These are phyloP conservation scores for Termitomyces titanicus DNA, from an alignment of 768 basidiomycete genomes.

Conservation along the genomic window DNA sequence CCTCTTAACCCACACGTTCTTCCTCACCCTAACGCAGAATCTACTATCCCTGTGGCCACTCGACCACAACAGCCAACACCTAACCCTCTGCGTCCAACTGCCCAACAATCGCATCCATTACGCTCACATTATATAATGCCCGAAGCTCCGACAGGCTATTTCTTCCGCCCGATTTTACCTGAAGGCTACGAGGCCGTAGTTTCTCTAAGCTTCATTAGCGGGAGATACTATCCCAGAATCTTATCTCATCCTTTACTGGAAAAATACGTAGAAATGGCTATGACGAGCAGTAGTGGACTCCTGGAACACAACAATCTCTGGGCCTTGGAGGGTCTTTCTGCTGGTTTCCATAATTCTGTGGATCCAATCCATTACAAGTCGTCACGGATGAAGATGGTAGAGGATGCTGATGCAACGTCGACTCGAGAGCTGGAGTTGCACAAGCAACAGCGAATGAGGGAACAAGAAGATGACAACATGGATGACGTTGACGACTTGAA, in stretches of 20 bases:
- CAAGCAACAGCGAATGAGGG: slow-evolving; percentile 28
- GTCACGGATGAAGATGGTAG: slow-evolving; percentile 52
- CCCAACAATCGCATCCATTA: slow-evolving; percentile 20
- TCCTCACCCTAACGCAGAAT: slow-evolving; percentile 23
- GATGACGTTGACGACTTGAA: slow-evolving; percentile 15
- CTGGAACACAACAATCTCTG: slow-evolving; percentile 51
- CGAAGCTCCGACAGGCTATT: slow-evolving; percentile 60
- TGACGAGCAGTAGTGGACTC: slow-evolving; percentile 31
- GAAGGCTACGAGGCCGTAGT: slow-evolving; percentile 62
- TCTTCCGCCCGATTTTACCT: slow-evolving; percentile 63
- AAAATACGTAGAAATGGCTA: slow-evolving; percentile 34
- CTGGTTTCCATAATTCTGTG: slow-evolving; percentile 66
- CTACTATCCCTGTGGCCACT: slow-evolving; percentile 3
- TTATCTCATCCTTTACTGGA: slow-evolving; percentile 61
- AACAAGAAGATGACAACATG: slow-evolving; percentile 18
- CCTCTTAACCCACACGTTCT: slow-evolving; percentile 27
- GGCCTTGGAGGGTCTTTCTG: slow-evolving; percentile 67
- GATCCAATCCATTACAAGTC: slow-evolving; percentile 61
- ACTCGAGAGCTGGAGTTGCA: slow-evolving; percentile 37
- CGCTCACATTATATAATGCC: slow-evolving; percentile 44
- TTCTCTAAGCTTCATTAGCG: slow-evolving; percentile 68
- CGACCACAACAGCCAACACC: slow-evolving; percentile 6
- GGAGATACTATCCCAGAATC: slow-evolving; percentile 77
- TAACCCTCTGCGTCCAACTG: slow-evolving; percentile 3
- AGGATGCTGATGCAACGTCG: slow-evolving; percentile 56